Evolutionary conservation across 1,284 basidiomycete species (phyloP).

Genomic region (Ceraceosorus guamensis): DNA sequence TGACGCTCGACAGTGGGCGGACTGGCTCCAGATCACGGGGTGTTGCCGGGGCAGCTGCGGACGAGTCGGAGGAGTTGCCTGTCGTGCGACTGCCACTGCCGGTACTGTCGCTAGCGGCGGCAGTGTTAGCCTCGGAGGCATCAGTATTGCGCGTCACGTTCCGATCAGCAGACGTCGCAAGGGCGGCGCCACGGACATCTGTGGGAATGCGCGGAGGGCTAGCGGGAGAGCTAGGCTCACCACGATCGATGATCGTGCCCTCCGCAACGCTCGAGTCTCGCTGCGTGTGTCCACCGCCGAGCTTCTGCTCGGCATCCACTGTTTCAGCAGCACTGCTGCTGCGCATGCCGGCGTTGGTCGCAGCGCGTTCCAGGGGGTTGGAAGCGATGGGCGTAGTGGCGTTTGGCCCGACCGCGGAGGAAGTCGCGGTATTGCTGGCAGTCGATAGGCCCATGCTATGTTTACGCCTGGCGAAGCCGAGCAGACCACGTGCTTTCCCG

Average conservation of each 20-base stretch:
- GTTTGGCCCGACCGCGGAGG: not conserved
- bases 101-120: too few species aligned
- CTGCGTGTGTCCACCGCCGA: constrained; percentile 10
- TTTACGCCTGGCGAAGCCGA: not conserved
- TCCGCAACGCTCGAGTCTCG: constrained; percentile 16
- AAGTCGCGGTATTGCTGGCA: not conserved
- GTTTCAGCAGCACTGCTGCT: not conserved
- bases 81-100: too few species aligned
- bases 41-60: too few species aligned
- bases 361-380: not conserved
- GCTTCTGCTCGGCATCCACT: not conserved
- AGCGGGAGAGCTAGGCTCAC: constrained; percentile 10
- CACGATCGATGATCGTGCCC: constrained; percentile 21
- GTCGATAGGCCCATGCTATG: not conserved
- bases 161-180: not conserved
- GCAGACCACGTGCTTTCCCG: not conserved
- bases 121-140: constrained; percentile 7
- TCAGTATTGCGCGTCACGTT: not conserved
- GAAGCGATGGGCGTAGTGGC: not conserved
- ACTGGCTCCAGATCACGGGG: too few species aligned
- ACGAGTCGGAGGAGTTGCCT: too few species aligned
- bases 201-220: constrained; percentile 6
- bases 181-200: not conserved
- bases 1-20: too few species aligned
- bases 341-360: not conserved